Conservation (phyloP, 148 eudicot genomes). For the Silene conica region DNA sequence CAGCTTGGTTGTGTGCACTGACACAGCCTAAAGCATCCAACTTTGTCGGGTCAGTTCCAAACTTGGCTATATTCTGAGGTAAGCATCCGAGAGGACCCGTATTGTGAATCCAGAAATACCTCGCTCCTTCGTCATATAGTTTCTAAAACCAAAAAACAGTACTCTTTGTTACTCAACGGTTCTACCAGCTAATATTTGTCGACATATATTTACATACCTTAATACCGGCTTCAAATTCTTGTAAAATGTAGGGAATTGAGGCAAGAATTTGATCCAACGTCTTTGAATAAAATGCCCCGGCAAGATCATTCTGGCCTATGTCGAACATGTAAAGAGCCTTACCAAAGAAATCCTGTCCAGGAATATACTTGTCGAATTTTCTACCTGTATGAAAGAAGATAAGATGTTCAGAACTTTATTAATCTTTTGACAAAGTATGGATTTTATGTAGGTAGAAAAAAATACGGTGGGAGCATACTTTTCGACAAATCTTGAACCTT, state of each 20-base stretch:
- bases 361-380: slow-evolving; percentile 62
- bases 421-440: background rate
- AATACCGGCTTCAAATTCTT: slow-evolving; percentile 74
- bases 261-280: slow-evolving; percentile 77
- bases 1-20: slow-evolving; percentile 75
- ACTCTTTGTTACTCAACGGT: background rate
- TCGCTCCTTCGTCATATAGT: slow-evolving; percentile 75
- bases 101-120: slow-evolving; percentile 91
- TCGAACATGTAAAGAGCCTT: slow-evolving; percentile 90
- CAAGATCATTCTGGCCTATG: slow-evolving; percentile 92
- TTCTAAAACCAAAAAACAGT: slow-evolving; percentile 30
- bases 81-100: slow-evolving; percentile 95
- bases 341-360: slow-evolving; percentile 54
- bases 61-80: slow-evolving; percentile 61
- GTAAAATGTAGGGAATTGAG: slow-evolving; percentile 61
- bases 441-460: too few species aligned
- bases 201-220: slow-evolving; percentile 31
- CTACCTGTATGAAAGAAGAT: slow-evolving; percentile 41
- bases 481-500: slow-evolving; percentile 53
- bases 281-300: slow-evolving; percentile 81
- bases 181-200: background rate
- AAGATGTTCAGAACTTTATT: background rate
- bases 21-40: slow-evolving; percentile 82
- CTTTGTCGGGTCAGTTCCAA: slow-evolving; percentile 68
- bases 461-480: too few species aligned